These are phyloP conservation scores for Tremella fuciformis DNA, from an alignment of 768 basidiomycete genomes.

Conservation along the genomic window DNA sequence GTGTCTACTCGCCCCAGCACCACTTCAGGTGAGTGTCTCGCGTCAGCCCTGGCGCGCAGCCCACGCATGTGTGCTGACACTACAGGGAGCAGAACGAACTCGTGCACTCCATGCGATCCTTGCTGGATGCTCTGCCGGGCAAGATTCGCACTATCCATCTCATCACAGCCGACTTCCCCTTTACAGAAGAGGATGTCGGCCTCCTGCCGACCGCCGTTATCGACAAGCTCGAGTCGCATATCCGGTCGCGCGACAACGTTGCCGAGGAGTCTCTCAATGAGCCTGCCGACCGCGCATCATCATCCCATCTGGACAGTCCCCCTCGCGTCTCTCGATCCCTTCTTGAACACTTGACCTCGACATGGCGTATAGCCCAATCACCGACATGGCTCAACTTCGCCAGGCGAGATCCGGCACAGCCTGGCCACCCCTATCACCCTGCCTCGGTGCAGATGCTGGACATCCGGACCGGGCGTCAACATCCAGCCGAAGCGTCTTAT, in stretches of 20 bases:
- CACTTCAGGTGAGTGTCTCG: slow-evolving; percentile 40
- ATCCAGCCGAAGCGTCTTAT: slow-evolving; percentile 21
- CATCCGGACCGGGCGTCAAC: slow-evolving; percentile 3
- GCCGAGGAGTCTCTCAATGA: neutral
- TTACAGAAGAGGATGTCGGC: slow-evolving; percentile 23
- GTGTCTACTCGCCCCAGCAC: slow-evolving; percentile 43
- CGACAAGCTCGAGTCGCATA: slow-evolving; percentile 21
- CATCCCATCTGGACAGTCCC: neutral
- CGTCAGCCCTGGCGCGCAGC: neutral
- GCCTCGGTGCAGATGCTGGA: slow-evolving; percentile 13
- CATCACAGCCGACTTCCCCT: slow-evolving; percentile 39
- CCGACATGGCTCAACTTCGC: slow-evolving; percentile 46
- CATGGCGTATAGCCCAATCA: slow-evolving; percentile 43
- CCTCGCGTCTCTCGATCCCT: slow-evolving; percentile 22
- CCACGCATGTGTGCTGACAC: slow-evolving; percentile 5
- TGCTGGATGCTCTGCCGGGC: slow-evolving; percentile 42
- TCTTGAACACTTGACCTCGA: slow-evolving; percentile 20
- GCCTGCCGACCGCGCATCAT: neutral
- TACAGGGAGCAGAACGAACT: slow-evolving; percentile 46
- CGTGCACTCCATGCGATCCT: slow-evolving; percentile 46
- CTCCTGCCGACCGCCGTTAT: slow-evolving; percentile 28
- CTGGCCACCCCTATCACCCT: slow-evolving; percentile 40
- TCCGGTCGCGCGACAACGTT: slow-evolving; percentile 4
- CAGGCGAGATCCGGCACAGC: slow-evolving; percentile 32
- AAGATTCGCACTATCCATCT: slow-evolving; percentile 39